These are phyloP conservation scores for Exsudoporus floridanus DNA, from an alignment of 1,284 basidiomycete species.

Conservation along the genomic window DNA sequence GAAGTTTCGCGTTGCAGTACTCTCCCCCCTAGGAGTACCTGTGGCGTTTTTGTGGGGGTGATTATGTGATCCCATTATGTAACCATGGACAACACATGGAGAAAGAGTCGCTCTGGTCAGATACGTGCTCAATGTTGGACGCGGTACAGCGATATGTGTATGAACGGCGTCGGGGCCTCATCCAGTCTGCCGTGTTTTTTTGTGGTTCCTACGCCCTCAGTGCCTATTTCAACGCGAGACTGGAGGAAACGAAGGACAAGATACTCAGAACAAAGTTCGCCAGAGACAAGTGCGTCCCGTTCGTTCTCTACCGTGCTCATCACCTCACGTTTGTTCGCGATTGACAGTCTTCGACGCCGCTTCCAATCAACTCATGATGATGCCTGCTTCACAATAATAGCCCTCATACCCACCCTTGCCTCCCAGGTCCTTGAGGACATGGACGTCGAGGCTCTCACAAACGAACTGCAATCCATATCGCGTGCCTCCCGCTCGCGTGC, in stretches of 20 bases:
- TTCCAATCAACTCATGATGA: conserved; percentile 85
- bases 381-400: conserved; percentile 77
- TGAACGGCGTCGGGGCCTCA: conserved; percentile 48
- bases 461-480: conserved; percentile 53
- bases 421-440: conserved; percentile 72
- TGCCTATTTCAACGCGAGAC: conserved; percentile 61
- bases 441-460: conserved; percentile 80
- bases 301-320: conserved; percentile 4
- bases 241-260: conserved; percentile 71
- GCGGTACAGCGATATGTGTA: conserved; percentile 46
- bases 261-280: conserved; percentile 66
- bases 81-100: background rate
- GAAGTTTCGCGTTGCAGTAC: too few species aligned
- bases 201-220: conserved; percentile 72
- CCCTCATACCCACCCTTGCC: conserved; percentile 76
- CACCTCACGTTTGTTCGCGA: conserved; percentile 10
- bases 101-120: background rate
- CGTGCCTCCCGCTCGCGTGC: conserved; percentile 26
- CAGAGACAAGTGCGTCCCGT: conserved; percentile 65
- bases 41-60: background rate
- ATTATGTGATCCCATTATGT: conserved; percentile 7
- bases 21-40: too few species aligned
- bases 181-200: conserved; percentile 45
- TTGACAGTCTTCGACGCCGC: conserved; percentile 64
- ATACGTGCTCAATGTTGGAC: conserved; percentile 37